phyloP scores from a whole-genome alignment of 768 basidiomycete genomes.

The Collybiopsis confluens region DNA sequence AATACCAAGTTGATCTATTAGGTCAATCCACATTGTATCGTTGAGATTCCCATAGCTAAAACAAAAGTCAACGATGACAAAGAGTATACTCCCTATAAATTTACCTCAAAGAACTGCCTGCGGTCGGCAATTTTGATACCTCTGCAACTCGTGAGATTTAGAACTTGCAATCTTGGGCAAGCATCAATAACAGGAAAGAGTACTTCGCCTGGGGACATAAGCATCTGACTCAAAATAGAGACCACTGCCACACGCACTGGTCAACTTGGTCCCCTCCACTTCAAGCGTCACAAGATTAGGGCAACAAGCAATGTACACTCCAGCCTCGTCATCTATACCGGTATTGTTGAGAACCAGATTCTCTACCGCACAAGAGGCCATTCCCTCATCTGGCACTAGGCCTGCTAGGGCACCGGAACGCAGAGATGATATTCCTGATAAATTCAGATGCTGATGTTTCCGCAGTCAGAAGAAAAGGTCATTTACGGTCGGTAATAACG shows the following conservation, averaged over 20 bases:
- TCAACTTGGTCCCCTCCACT: slow-evolving; percentile 55
- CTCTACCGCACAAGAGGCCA: slow-evolving; percentile 35
- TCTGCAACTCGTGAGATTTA: slow-evolving; percentile 67
- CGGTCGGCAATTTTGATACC: slow-evolving; percentile 56
- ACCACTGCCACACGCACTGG: slow-evolving; percentile 34
- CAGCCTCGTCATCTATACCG: slow-evolving; percentile 53
- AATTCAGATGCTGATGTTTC: slow-evolving; percentile 45
- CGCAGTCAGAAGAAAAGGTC: neutral
- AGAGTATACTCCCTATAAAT: neutral
- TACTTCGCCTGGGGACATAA: slow-evolving; percentile 37
- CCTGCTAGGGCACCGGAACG: slow-evolving; percentile 48
- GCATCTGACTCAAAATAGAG: neutral
- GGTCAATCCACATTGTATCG: neutral
- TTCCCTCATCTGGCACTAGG: slow-evolving; percentile 32
- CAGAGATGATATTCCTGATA: slow-evolving; percentile 49
- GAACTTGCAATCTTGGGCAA: slow-evolving; percentile 45
- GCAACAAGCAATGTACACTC: slow-evolving; percentile 51
- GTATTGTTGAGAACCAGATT: slow-evolving; percentile 58
- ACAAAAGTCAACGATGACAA: neutral
- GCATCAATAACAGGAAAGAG: slow-evolving; percentile 55
- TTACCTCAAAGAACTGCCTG: slow-evolving; percentile 68
- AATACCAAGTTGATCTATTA: neutral
- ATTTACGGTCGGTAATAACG: slow-evolving; percentile 7
- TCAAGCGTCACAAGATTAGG: slow-evolving; percentile 41
- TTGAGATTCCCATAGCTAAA: slow-evolving; percentile 17